These are phyloP conservation scores for Vitellaria paradoxa DNA, from an alignment of 179 eudicot genomes.

Conservation along the genomic window DNA sequence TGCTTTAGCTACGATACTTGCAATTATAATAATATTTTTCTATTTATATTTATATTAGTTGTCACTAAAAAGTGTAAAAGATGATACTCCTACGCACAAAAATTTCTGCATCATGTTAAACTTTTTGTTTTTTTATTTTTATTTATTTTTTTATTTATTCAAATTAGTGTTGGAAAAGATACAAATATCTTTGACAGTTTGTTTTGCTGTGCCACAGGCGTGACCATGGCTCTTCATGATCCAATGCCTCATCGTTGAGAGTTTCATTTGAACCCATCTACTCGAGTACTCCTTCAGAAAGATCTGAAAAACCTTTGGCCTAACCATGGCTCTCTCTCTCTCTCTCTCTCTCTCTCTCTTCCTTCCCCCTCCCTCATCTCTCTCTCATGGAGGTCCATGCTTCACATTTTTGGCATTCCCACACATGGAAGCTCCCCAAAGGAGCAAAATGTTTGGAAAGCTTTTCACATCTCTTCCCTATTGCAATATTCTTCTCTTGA, in stretches of 20 bases:
- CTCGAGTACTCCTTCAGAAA: background rate
- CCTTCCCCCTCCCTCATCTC: conserved; percentile 4
- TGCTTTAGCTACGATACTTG: too few species aligned
- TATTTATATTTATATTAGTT: too few species aligned
- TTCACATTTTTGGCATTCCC: conserved; percentile 29
- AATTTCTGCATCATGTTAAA: too few species aligned
- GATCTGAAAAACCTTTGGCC: conserved; percentile 49
- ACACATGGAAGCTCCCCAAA: conserved; percentile 33
- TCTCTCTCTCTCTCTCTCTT: conserved; percentile 34
- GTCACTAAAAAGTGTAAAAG: too few species aligned
- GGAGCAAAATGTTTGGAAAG: conserved; percentile 29
- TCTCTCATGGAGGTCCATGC: conserved; percentile 27
- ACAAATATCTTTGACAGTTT: conserved; percentile 52
- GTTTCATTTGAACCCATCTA: conserved; percentile 11
- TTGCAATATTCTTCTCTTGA: conserved; percentile 34
- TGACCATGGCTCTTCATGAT: conserved; percentile 58
- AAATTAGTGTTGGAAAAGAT: background rate
- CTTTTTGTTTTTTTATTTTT: too few species aligned
- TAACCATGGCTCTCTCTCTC: conserved; percentile 57
- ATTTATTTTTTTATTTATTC: background rate
- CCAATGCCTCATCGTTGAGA: conserved; percentile 58
- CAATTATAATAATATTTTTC: too few species aligned
- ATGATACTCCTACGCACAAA: too few species aligned
- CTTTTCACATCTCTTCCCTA: too few species aligned
- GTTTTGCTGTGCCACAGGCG: conserved; percentile 38